A percentile compares a stretch with the other conserved stretches of the same genome.
phyloP scores from a whole-genome alignment of 768 basidiomycete species.

The Suillus cothurnatus region DNA sequence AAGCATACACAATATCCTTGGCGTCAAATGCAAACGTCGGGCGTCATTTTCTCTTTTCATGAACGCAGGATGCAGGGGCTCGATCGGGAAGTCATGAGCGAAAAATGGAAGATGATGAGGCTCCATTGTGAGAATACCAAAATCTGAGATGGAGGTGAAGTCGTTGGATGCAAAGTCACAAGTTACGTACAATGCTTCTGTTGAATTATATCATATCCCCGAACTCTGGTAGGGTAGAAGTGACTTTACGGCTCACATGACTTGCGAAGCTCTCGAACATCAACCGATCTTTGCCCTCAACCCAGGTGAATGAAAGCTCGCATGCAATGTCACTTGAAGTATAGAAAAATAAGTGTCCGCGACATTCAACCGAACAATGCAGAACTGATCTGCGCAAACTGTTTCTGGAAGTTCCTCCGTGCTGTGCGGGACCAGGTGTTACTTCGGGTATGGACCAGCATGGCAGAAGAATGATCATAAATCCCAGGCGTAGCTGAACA shows the following conservation, averaged over 20 bases:
- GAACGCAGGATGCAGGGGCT: background rate
- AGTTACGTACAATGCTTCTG: background rate
- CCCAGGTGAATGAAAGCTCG: conserved; percentile 49
- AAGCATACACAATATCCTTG: background rate
- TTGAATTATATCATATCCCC: background rate
- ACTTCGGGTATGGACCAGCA: conserved; percentile 32
- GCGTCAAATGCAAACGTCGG: background rate
- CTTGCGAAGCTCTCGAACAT: conserved; percentile 70
- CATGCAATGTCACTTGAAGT: conserved; percentile 7
- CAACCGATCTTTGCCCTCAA: conserved; percentile 55
- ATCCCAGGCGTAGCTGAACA: background rate
- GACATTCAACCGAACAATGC: conserved; percentile 29
- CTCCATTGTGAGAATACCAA: background rate
- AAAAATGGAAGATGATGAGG: background rate
- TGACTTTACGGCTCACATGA: conserved; percentile 60
- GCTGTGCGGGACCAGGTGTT: conserved; percentile 74
- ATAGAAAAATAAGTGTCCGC: conserved; percentile 15
- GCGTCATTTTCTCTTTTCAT: background rate
- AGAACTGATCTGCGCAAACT: conserved; percentile 14
- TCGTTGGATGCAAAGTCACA: background rate
- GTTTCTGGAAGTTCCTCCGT: conserved; percentile 38
- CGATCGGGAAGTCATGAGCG: background rate
- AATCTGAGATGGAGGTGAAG: background rate
- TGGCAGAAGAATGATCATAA: conserved; percentile 12
- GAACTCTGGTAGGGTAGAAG: background rate